phyloP scores from a whole-genome alignment of 352 stramenopile species.

The Phytophthora macrochlamydospora region DNA sequence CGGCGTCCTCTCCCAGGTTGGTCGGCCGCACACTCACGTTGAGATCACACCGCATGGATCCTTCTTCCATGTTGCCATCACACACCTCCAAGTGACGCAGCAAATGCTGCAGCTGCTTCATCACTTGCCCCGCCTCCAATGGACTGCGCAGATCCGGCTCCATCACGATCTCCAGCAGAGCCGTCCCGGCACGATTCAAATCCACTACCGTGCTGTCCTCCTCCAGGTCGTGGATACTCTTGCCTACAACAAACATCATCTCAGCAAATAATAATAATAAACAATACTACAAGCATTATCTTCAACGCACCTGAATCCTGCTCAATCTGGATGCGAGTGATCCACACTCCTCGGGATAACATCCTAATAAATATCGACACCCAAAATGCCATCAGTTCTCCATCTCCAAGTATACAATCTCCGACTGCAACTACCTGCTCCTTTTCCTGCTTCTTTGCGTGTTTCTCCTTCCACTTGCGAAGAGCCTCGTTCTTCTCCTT shows the following conservation, averaged over 20 bases:
- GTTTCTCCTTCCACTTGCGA: slow-evolving; percentile 60
- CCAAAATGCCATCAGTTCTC: background rate
- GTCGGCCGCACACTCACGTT: slow-evolving; percentile 94
- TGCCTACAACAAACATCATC: slow-evolving; percentile 48
- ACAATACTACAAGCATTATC: background rate
- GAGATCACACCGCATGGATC: slow-evolving; percentile 95
- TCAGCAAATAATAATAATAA: background rate
- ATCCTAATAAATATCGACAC: slow-evolving; percentile 28
- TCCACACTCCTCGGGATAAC: slow-evolving; percentile 78
- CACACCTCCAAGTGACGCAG: slow-evolving; percentile 91
- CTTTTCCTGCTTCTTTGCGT: slow-evolving; percentile 42
- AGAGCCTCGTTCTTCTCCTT: slow-evolving; percentile 83
- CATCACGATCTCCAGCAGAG: slow-evolving; percentile 97
- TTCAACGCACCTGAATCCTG: slow-evolving; percentile 88
- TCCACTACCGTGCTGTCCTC: slow-evolving; percentile 91
- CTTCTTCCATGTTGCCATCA: slow-evolving; percentile 97
- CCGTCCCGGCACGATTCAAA: slow-evolving; percentile 93
- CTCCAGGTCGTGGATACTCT: slow-evolving; percentile 91
- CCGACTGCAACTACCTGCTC: slow-evolving; percentile 3
- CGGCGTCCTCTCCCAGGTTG: slow-evolving; percentile 27
- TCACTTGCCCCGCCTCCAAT: slow-evolving; percentile 86
- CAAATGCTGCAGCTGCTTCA: slow-evolving; percentile 92
- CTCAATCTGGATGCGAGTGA: slow-evolving; percentile 97
- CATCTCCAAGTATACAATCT: background rate
- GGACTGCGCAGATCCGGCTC: slow-evolving; percentile 93